A percentile compares a stretch with the other conserved stretches of the same genome.
Conservation (phyloP, 139 green algal species). For the Closterium sp. region DNA sequence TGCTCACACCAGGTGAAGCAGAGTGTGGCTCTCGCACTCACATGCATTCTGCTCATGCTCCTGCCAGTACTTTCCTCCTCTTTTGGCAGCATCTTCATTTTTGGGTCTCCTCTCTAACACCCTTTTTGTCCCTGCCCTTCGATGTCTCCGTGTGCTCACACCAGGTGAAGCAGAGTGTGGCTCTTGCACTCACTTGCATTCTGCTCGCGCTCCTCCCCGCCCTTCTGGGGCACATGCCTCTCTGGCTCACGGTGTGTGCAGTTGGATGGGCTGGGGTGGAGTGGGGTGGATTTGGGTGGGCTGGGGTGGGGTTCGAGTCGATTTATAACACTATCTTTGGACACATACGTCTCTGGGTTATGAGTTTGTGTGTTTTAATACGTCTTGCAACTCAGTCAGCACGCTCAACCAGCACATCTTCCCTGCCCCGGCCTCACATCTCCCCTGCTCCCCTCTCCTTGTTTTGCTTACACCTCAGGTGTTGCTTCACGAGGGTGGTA, state of each 20-base stretch:
- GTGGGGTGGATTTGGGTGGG: neutral
- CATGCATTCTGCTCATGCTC: neutral
- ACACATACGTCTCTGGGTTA: no score
- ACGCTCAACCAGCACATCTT: slow-evolving; percentile 5
- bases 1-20: neutral
- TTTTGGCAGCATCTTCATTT: neutral
- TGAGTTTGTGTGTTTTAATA: no score
- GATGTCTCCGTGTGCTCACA: no score
- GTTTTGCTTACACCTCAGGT: no score
- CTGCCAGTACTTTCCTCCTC: neutral
- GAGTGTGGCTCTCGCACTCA: neutral
- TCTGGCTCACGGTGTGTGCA: slow-evolving; percentile 49
- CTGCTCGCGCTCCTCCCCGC: slow-evolving; percentile 34
- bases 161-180: slow-evolving; percentile 41
- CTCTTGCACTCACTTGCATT: slow-evolving; percentile 44
- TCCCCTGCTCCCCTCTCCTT: neutral
- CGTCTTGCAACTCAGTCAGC: slow-evolving; percentile 36
- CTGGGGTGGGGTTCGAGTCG: neutral
- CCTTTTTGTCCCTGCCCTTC: no score
- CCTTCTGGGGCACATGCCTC: slow-evolving; percentile 33
- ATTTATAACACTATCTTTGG: no score
- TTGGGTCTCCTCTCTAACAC: neutral
- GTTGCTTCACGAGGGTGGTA: slow-evolving; percentile 51
- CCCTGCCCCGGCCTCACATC: neutral
- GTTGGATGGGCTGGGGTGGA: neutral